Evolutionary conservation across 768 basidiomycete genomes (phyloP), one percentile per base, ranked within the genome.

Genomic region (Serendipita sp.): DNA sequence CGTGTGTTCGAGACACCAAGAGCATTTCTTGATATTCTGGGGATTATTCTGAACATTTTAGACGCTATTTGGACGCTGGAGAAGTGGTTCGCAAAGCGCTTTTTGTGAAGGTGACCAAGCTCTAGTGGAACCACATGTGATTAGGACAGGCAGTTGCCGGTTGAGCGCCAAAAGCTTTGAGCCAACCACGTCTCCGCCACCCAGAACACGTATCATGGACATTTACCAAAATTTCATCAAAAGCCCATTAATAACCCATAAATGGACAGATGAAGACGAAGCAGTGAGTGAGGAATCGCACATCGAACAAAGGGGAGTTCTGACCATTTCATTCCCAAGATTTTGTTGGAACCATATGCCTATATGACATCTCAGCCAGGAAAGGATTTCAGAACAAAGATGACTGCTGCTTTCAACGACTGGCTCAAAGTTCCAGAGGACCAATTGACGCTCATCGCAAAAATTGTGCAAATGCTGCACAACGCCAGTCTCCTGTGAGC

Each of bases 401-500:
- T 99, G 71, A 91, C 95, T 67, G 87, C 86, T 63, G 92, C 95
- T 0, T 98, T 98, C 82, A 95, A 98, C 69, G 44, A 76, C 1
- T 99, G 96, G 96, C 81, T 98, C 13, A 72, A 85, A 4, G 92
- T 98, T 1, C 88, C 91, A 0, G 72, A 76, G 32, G 80, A 81
- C 30, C 86, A 86, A 72, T 80, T 96, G 16, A 72, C 73, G 32
- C 76, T 88, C 47, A 92, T 99, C 66, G 80, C 85, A 2, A 81
- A 80, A 67, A 82, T 99, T 63, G 89, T 99, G 38, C 85, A 84
- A 70, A 97, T 95, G 92, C 78, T 98, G 18, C 96, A 99, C 69
- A 91, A 85, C 63, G 93, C 94, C 3, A 92, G 90, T 72, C 78
- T 99, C 30, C 80, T 98, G 94, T 93, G 70, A 71, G 81, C 73